A percentile compares a stretch with the other conserved stretches of the same genome.
These are phyloP conservation scores for Juglanconis oblonga DNA, from an alignment of 2,329 filamentous ascomycete genomes.

Conservation along the genomic window DNA sequence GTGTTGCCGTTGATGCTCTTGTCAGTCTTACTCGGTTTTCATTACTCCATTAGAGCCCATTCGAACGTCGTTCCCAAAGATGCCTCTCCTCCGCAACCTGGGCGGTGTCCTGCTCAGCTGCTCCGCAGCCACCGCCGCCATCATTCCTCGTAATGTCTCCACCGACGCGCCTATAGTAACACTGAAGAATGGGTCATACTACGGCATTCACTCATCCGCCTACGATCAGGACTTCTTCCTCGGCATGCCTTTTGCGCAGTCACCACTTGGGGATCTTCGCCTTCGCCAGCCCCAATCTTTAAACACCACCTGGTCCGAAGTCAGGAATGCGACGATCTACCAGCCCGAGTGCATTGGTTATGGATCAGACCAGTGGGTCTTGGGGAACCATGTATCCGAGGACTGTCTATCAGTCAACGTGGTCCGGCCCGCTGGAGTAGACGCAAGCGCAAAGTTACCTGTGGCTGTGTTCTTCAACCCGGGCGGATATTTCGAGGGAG, in stretches of 20 bases:
- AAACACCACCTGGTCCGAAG: conserved; percentile 39
- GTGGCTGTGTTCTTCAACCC: conserved; percentile 59
- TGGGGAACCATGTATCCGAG: conserved; percentile 34
- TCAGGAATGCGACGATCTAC: conserved; percentile 43
- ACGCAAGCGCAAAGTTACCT: conserved; percentile 43
- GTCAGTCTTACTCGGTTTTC: too few relatives aligned
- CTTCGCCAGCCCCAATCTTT: conserved; percentile 49
- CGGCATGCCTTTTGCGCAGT: conserved; percentile 55
- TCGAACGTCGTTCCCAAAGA: not conserved
- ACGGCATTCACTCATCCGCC: conserved; percentile 34
- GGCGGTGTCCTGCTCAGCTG: not conserved
- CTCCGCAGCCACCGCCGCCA: not conserved
- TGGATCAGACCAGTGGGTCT: conserved; percentile 33
- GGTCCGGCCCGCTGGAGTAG: conserved; percentile 45
- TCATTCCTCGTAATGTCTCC: not conserved
- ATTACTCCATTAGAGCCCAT: too few relatives aligned
- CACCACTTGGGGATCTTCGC: conserved; percentile 47
- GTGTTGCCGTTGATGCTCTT: too few relatives aligned
- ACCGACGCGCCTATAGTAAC: conserved; percentile 2
- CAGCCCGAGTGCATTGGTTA: conserved; percentile 49
- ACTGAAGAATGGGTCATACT: conserved; percentile 43
- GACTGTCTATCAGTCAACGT: conserved; percentile 56
- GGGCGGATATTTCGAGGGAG: conserved; percentile 27
- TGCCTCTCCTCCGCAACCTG: not conserved
- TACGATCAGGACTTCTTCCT: conserved; percentile 51